Base-by-base conservation (phyloP, 1,139 yeast species). In the Saccharomycopsis phalli region DNA sequence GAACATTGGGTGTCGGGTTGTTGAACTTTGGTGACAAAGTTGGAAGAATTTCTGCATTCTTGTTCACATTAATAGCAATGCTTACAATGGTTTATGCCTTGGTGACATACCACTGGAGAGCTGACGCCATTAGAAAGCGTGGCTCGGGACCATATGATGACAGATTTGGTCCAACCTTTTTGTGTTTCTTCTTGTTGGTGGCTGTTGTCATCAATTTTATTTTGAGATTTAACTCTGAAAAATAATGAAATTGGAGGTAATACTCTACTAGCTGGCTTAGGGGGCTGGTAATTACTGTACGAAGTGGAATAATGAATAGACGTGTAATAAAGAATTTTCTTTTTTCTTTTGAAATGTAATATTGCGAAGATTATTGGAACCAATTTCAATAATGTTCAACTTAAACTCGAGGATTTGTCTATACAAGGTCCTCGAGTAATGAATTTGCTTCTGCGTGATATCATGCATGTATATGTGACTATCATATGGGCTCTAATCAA, bases 81-180 rank as follows among this genome's bases (percentile, higher is more conserved):
- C 84, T 86, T 50, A 91, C 97, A 27, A 91, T 91, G 99, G 72
- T 81, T 6, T 91, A 91, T 57, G 98, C 99, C 4, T 72, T 91
- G 49, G 72, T 86, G 37, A 93, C 97, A 18, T 91, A 93, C 61
- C 99, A 91, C 63, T 93, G 98, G 98, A 84, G 99, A 68, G 98
- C 98, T 3, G 86, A 88, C 58, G 98, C 98, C 47, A 91, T 91
- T 54, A 79, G 99, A 62, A 74, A 91, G 64, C 80, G 97, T 62
- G 98, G 98, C 27, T 74, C 94, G 10, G 98, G 98, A 37, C 98
- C 98, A 23, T 91, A 91, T 59, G 99, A 91, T 58, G 99, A 91
- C 62, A 76, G 98, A 57, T 81, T 91, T 53, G 99, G 99, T 31
- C 98, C 99, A 38, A 93, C 99, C n/a, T 81, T 91, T 86, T 74